Evolutionary conservation across 208 protist species (phyloP), one percentile per base, ranked within the genome.

Genomic region (Acanthamoeba healyi): DNA sequence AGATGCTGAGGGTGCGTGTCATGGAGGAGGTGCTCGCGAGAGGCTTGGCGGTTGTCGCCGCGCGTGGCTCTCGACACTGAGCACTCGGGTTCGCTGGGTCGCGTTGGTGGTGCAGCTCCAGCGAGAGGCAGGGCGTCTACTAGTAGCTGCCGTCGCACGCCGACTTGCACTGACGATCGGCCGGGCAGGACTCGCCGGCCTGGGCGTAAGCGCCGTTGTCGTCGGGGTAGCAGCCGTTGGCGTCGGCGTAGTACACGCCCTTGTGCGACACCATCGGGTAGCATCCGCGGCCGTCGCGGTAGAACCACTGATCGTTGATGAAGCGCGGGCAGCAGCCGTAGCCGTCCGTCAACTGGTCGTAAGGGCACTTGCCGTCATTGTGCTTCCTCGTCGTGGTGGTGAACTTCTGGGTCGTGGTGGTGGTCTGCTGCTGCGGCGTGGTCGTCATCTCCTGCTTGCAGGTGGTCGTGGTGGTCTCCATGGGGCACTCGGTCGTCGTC

Each of bases 141-240:
- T 58, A 19, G 51, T 58, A 10, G 51, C 51, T 24, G 63, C 63
- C 63, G 42, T 82, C 72, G 72, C 72, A 82, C 72, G 46, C 72
- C 24, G 72, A 0, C 72, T 34, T 49, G 72, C 72, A 82, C 38
- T 49, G 38, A 38, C 72, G 72, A 0, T 82, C 42, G 3, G 46
- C 3, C 22, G 72, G 72, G 72, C 72, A 82, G 14, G 5, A 29
- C 38, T 82, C 19, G 40, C 72, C 72, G 72, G 40, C 42, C 22
- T 26, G 15, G 17, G 51, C 38, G 72, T 82, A 82, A 12, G 34
- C 22, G 29, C 63, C 63, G 6, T 34, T 0, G 12, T 72, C 29
- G 63, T 72, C n/a, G 63, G 63, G 63, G 63, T 72, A 72, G 63
- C 63, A 72, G n/a, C 63, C 63, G 63, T 72, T 38, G 63, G 15